Evolutionary conservation across 495 filamentous ascomycete species (phyloP).

Genomic region (Xeromyces bisporus): DNA sequence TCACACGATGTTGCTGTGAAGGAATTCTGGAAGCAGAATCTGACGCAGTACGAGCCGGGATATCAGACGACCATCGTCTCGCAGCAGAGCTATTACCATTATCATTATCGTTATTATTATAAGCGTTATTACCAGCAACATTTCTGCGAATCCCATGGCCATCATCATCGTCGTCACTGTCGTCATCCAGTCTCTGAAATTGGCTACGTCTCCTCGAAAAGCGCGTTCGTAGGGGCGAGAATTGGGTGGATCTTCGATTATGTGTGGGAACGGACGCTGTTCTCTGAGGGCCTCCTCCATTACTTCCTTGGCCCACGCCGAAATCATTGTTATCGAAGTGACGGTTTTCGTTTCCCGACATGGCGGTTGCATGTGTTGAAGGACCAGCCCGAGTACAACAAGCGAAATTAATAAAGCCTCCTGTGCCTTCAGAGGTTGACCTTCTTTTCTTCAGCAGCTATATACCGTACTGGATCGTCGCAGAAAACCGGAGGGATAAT

Average conservation of each 20-base stretch:
- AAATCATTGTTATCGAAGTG: too few species aligned
- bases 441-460: too few species aligned
- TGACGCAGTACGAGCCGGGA: constrained; percentile 17
- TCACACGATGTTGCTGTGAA: constrained; percentile 24
- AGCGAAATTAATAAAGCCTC: too few species aligned
- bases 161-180: background rate
- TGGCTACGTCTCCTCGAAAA: background rate
- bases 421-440: too few species aligned
- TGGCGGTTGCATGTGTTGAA: too few species aligned
- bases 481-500: too few species aligned
- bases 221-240: background rate
- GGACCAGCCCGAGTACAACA: too few species aligned
- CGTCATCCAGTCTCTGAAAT: background rate
- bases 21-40: constrained; percentile 15
- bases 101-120: background rate
- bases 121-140: too few species aligned
- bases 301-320: too few species aligned
- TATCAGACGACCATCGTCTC: constrained; percentile 11
- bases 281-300: background rate
- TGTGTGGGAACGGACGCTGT: background rate
- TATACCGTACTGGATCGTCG: too few species aligned
- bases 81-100: background rate
- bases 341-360: too few species aligned
- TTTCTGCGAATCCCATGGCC: too few species aligned
- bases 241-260: background rate